These are phyloP conservation scores for Magnaporthiopsis incrustans DNA, from an alignment of 2,329 filamentous ascomycete species.

Conservation along the genomic window DNA sequence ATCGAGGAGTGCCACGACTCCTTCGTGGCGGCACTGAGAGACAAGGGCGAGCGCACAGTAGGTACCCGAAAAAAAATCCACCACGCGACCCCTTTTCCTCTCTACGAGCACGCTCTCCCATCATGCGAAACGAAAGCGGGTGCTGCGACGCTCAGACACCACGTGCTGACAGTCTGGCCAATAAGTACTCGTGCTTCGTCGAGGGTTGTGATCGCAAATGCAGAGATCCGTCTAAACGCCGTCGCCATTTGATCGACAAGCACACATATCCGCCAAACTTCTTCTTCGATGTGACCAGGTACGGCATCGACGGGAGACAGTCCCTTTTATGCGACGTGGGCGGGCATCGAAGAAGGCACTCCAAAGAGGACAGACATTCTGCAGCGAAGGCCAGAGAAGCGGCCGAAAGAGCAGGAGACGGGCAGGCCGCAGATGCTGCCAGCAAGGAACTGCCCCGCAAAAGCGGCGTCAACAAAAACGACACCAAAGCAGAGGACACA, in stretches of 20 bases:
- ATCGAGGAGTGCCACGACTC: conserved; percentile 90
- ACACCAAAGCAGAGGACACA: conserved; percentile 2
- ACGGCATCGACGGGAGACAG: conserved; percentile 77
- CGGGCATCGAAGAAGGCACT: neutral
- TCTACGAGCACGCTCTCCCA: neutral
- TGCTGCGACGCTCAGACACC: neutral
- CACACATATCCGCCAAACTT: conserved; percentile 85
- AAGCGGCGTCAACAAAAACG: neutral
- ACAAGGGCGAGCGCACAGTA: conserved; percentile 81
- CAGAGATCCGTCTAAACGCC: conserved; percentile 72
- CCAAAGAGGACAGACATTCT: neutral
- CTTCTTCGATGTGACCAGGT: conserved; percentile 79
- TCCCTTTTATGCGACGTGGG: conserved; percentile 64
- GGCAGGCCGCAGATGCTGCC: neutral
- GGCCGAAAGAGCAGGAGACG: neutral
- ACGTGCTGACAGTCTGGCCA: conserved; percentile 4
- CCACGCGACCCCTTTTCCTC: neutral
- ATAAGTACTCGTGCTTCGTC: conserved; percentile 78
- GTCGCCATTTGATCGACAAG: conserved; percentile 87
- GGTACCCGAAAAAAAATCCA: conserved; percentile 21
- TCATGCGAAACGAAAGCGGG: neutral
- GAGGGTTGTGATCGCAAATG: conserved; percentile 82
- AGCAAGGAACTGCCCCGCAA: neutral
- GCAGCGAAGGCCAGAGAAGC: neutral
- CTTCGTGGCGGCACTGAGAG: conserved; percentile 61